These are phyloP conservation scores for Erythrophleum fordii DNA, from an alignment of 306 rosid genomes.

Conservation along the genomic window DNA sequence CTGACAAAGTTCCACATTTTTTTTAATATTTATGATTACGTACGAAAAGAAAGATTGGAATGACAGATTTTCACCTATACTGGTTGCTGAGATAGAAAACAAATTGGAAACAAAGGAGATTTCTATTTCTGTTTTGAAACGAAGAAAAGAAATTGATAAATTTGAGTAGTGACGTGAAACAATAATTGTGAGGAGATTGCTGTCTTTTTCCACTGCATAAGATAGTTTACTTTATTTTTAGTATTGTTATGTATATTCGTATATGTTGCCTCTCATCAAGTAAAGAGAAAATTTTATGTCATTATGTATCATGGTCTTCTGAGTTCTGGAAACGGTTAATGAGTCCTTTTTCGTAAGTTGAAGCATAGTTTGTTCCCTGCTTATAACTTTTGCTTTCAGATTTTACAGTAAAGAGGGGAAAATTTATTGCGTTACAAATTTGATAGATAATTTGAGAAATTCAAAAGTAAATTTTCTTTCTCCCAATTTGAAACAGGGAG, in stretches of 20 bases:
- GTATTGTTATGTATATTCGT: background rate
- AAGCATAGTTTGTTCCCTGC: background rate
- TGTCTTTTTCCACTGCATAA: background rate
- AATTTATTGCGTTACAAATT: slow-evolving; percentile 14
- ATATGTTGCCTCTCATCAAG: background rate
- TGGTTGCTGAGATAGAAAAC: background rate
- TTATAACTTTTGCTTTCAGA: background rate
- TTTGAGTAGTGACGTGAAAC: slow-evolving; percentile 11
- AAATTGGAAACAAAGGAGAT: background rate
- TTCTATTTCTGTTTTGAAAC: slow-evolving; percentile 21
- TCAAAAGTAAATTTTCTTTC: background rate
- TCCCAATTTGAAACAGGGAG: slow-evolving; percentile 55
- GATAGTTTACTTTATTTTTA: slow-evolving; percentile 12
- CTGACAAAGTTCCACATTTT: slow-evolving; percentile 19
- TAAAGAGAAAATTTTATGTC: slow-evolving; percentile 4
- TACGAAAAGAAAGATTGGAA: background rate
- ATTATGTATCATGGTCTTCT: background rate
- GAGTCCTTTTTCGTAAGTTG: background rate
- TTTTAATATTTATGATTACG: background rate
- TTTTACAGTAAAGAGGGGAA: background rate
- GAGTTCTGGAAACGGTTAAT: background rate
- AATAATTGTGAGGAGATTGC: background rate
- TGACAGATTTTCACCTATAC: background rate
- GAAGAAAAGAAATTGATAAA: background rate
- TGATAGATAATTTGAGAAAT: slow-evolving; percentile 30